These are phyloP conservation scores for Sergeia podlipaevii DNA, from an alignment of 208 protist species.

Conservation along the genomic window DNA sequence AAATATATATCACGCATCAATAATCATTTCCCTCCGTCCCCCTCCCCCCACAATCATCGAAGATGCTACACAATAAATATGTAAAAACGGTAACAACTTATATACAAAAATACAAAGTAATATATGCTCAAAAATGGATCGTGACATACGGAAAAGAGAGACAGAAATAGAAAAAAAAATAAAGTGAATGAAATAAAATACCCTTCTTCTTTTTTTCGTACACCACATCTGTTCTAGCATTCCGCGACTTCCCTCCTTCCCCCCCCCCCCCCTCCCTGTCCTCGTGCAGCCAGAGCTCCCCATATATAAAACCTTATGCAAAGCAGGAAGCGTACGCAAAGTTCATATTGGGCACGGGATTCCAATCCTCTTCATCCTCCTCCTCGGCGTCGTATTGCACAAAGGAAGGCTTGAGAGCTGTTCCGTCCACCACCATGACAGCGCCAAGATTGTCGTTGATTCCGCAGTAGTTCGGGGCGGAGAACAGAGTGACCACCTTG, in stretches of 20 bases:
- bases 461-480: constrained; percentile 75
- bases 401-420: constrained; percentile 19
- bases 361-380: background rate
- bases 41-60: too few relatives aligned
- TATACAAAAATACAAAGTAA: too few relatives aligned
- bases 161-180: constrained; percentile 3
- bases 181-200: background rate
- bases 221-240: too few relatives aligned
- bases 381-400: constrained; percentile 33
- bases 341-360: background rate
- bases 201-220: too few relatives aligned
- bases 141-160: background rate
- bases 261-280: too few relatives aligned
- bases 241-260: too few relatives aligned
- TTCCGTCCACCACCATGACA: constrained; percentile 22
- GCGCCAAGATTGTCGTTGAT: constrained; percentile 27
- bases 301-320: too few relatives aligned
- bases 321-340: constrained; percentile 33
- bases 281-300: too few relatives aligned
- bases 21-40: too few relatives aligned
- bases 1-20: background rate
- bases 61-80: too few relatives aligned
- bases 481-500: constrained; percentile 64
- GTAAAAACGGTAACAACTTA: too few relatives aligned
- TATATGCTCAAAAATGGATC: background rate